These are phyloP conservation scores for Trichomonas vaginalis DNA, from an alignment of 208 protist species.

Conservation along the genomic window DNA sequence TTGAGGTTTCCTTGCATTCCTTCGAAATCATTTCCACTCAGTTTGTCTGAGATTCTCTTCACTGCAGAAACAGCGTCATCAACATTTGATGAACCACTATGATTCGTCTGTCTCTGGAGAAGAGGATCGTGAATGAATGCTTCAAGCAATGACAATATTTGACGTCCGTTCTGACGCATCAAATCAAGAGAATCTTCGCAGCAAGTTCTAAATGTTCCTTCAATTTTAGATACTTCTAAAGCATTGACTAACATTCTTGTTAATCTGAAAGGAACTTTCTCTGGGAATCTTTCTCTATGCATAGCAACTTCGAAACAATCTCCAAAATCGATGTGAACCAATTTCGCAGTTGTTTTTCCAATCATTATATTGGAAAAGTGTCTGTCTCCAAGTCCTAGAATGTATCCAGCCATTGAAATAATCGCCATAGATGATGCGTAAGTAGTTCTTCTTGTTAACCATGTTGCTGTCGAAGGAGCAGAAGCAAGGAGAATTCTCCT, in stretches of 20 bases:
- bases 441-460: neutral
- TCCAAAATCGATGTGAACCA: slow-evolving; percentile 18
- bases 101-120: neutral
- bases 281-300: neutral
- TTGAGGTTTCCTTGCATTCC: neutral
- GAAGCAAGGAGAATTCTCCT: neutral
- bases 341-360: slow-evolving; percentile 35
- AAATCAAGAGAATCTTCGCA: neutral
- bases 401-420: slow-evolving; percentile 80
- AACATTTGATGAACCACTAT: neutral
- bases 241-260: neutral
- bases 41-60: neutral
- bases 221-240: neutral
- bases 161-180: neutral
- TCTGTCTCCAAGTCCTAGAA: slow-evolving; percentile 69
- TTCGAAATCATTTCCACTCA: neutral
- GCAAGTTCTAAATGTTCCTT: neutral
- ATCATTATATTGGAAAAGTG: slow-evolving; percentile 81
- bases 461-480: neutral
- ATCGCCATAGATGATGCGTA: slow-evolving; percentile 58
- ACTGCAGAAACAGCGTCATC: neutral
- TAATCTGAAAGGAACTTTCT: neutral
- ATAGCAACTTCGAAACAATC: slow-evolving; percentile 8
- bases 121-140: slow-evolving; percentile 18
- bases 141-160: neutral